These are phyloP conservation scores for Arxiozyma slooffiae DNA, from an alignment of 1,139 yeast species.

Conservation along the genomic window DNA sequence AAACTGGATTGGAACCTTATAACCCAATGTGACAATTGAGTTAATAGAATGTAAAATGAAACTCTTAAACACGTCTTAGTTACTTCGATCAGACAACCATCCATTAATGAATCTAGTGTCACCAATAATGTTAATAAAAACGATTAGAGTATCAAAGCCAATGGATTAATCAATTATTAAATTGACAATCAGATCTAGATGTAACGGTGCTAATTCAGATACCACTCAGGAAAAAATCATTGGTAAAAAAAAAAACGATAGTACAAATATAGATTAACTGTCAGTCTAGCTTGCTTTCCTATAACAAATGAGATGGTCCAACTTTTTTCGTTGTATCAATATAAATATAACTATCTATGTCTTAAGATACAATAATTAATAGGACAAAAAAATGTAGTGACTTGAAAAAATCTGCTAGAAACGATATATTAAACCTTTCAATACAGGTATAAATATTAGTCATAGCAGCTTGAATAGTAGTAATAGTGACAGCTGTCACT, in stretches of 20 bases:
- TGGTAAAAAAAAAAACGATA: conserved; percentile 81
- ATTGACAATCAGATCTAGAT: conserved; percentile 64
- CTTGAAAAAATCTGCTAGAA: conserved; percentile 84
- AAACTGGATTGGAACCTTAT: conserved; percentile 66
- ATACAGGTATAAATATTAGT: conserved; percentile 78
- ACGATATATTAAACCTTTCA: conserved; percentile 87
- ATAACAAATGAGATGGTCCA: conserved; percentile 55
- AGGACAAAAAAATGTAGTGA: conserved; percentile 57
- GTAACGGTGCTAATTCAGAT: conserved; percentile 95
- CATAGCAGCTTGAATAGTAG: conserved; percentile 78
- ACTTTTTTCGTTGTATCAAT: conserved; percentile 57
- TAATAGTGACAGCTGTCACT: conserved; percentile 66
- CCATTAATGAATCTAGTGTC: conserved; percentile 80
- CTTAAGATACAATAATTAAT: conserved; percentile 62
- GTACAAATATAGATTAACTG: conserved; percentile 75
- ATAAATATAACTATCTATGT: conserved; percentile 68
- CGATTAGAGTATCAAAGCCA: conserved; percentile 59
- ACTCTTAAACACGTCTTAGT: conserved; percentile 56
- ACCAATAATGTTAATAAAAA: conserved; percentile 64
- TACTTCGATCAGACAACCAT: conserved; percentile 65
- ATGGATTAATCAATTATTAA: conserved; percentile 63
- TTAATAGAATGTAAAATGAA: conserved; percentile 56
- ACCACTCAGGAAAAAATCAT: conserved; percentile 81
- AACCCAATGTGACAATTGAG: conserved; percentile 79
- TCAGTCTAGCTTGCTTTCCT: conserved; percentile 72